Base-by-base conservation (phyloP, 805 yeast genomes). In the Candida yuanshanica region DNA sequence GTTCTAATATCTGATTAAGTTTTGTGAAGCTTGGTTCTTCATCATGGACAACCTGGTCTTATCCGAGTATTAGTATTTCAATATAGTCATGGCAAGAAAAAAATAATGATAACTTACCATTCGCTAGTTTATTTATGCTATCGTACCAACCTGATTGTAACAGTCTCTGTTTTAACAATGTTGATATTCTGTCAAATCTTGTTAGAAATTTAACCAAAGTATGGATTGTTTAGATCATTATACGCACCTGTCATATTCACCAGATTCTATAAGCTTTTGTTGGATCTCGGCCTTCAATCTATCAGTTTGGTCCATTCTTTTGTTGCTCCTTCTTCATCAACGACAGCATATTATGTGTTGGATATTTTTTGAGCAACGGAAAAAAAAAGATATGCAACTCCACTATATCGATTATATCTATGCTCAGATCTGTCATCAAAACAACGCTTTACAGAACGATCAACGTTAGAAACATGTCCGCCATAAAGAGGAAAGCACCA, bases 61-160 rank as follows among this genome's bases (percentile, higher is more conserved):
- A n/a, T n/a, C n/a, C n/a, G 8, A 10, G 17, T 13, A 12, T 17
- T 24, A 9, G n/a, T 12, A 10, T 17, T 36, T 35, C 36, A 31
- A 17, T 40, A 20, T 5, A 13, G n/a, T 2, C 20, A 12, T 12
- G 10, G 4, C 16, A 2, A 13, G 6, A 4, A 16, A 2, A n/a
- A 4, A 4, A 20, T 5, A 5, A 26, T 44, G 31, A 16, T 7
- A 47, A 52, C 60, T 45, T 55, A 73, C 73, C 58, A 63, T 74
- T 44, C 46, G 95, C 83, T 33, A 83, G 50, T 31, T 71, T 73
- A 35, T 77, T 70, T 21, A 90, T 79, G 41, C 81, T 72, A 51
- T 87, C 95, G 45, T 77, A 78, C 97, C 97, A 90, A 6, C 96
- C 96, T 1, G 82, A 72, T 55, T 84, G 83, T 39, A 79, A 72